Base-by-base conservation (phyloP, 2,329 filamentous ascomycete genomes). In the Fusarium sp. region DNA sequence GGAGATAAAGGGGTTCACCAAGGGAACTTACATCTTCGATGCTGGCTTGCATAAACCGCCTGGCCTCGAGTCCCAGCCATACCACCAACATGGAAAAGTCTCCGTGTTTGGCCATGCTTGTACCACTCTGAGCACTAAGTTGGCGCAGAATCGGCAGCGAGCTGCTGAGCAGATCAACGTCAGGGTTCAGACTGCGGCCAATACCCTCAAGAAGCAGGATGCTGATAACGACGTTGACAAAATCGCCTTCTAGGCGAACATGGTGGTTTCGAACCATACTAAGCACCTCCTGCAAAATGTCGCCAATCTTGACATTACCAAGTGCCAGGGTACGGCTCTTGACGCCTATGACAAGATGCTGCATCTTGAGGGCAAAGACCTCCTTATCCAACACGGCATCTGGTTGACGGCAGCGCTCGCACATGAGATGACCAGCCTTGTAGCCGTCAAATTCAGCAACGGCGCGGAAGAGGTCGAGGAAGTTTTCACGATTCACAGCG, bases 391-490 rank as follows among this genome's bases (percentile, higher is more conserved):
- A 85, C 2, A 99, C 96, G 4, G 92, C 92, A 44, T 96, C 92
- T 0, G 96, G 96, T 77, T 97, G 94, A 17, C 95, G 91, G 76
- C 94, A 98, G 44, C 96, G 90, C 79, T 97, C 93, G 62, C 97
- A 95, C 96, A 99, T 99, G 40, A 99, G 85, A 67, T 97, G 90
- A 1, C 96, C 96, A 6, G 95, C 94, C 77, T 93, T 94, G 82
- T 98, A 98, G 11, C 96, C 96, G 76, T 99, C 94, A 73, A 99
- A 99, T 75, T 98, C 95, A 17, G 96, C 96, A 22, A 99, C 90
- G 15, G 96, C 93, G 62, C 94, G 94, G 88, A 99, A 99, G 4
- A 99, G 89, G 73, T 97, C 96, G 6, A 99, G 84, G 79, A 99
- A 99, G 79, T 99, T 99, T 24, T 83, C 84, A 36, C 96, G 89